Evolutionary conservation across 2,329 filamentous ascomycete genomes (phyloP), one percentile per base, ranked within the genome.

Genomic region (Cyclaneusma minus): DNA sequence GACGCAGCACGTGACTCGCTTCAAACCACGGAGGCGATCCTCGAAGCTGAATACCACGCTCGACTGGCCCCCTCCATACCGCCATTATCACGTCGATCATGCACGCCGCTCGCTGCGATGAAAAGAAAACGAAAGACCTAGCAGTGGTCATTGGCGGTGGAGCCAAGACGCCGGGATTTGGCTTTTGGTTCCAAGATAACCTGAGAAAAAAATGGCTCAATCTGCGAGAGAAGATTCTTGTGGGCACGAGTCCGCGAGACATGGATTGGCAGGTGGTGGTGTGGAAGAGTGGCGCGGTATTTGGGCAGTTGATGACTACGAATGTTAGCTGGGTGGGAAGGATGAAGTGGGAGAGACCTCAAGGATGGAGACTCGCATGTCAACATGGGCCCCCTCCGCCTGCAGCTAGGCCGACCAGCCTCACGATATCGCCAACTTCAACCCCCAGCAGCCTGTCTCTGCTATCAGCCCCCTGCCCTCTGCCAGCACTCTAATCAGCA

Each of bases 211-310:
- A 75, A 25, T 54, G 68, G 22, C 68, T 68, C 4, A 70, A 75
- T 36, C 51, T 76, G 22, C 51, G 52, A 12, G 71, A 75, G 16
- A 58, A 61, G 32, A 70, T 75, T 34, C 52, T 73, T 13, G 69
- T 75, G 27, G 71, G 68, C 34, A 59, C 64, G 33, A 89, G 63
- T 63, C 89, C 89, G 0, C 64, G 87, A 42, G 89, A 98, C 42
- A 77, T 98, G 58, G 89, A 98, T 52, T 83, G 89, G 33, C 84
- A 94, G 53, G 85, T 95, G n/a, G 79, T 95, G 28, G 75, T 77
- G 6, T 98, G 89, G 89, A 98, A 98, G 63, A 89, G 89, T 4
- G 89, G 82, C 1, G 93, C 84, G 47, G 85, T 98, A 10, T 98
- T 94, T 59, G 85, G 83, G 3, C 84, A 92, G 55, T 57, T 95